These are phyloP conservation scores for Nakaseomyces kungkrabaensis DNA, from an alignment of 1,139 yeast species.

Conservation along the genomic window DNA sequence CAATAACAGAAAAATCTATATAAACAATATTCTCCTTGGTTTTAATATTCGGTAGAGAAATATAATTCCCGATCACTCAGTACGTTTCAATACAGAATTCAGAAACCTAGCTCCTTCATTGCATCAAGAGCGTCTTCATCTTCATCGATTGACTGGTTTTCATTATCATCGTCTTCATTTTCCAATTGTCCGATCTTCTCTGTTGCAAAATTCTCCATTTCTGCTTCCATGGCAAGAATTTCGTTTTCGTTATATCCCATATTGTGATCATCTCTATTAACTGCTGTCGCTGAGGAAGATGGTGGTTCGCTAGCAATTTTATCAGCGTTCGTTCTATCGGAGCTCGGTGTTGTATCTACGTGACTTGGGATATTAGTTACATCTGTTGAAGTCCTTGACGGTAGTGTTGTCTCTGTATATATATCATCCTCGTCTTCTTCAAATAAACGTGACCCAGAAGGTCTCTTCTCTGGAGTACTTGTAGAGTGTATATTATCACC, in stretches of 20 bases:
- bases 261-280: slow-evolving; percentile 2
- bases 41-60: too few species aligned
- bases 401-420: slow-evolving; percentile 3
- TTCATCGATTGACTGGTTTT: slow-evolving; percentile 6
- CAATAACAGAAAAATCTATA: too few species aligned
- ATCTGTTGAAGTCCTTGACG: background rate
- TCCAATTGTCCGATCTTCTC: slow-evolving; percentile 7
- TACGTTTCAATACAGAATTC: background rate
- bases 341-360: background rate
- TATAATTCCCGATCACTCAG: too few species aligned
- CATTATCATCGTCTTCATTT: slow-evolving; percentile 8
- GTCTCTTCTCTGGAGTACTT: background rate
- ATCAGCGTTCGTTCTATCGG: background rate
- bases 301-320: background rate
- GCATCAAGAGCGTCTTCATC: slow-evolving; percentile 24
- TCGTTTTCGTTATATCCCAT: slow-evolving; percentile 4
- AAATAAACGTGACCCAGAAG: slow-evolving; percentile 4
- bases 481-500: background rate
- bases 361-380: slow-evolving; percentile 3
- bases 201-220: slow-evolving; percentile 4
- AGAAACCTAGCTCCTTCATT: slow-evolving; percentile 21
- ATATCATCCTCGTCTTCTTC: slow-evolving; percentile 6
- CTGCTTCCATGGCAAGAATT: slow-evolving; percentile 1
- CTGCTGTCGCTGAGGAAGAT: background rate
- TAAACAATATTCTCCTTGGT: too few species aligned